Conservation (phyloP, 305 asterid species). For the Salvia sclarea region DNA sequence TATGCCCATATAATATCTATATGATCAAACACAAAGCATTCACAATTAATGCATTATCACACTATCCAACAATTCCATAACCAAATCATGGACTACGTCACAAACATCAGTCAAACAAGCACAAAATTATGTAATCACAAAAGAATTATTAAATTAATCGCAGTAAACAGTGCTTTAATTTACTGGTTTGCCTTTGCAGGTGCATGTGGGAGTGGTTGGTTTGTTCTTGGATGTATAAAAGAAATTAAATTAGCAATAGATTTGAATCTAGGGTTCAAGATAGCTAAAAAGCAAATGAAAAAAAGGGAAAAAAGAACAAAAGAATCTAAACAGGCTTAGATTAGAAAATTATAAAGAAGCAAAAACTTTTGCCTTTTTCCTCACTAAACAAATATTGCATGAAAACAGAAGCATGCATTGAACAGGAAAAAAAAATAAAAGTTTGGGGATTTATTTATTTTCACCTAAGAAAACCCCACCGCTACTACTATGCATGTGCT, state of each 20-base stretch:
- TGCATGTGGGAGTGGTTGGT: conserved; percentile 45
- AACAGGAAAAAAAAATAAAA: conserved; percentile 17
- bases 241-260: conserved; percentile 17
- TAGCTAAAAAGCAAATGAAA: conserved; percentile 29
- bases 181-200: conserved; percentile 35
- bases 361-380: conserved; percentile 34
- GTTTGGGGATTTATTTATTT: conserved; percentile 8
- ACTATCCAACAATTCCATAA: conserved; percentile 14
- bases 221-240: conserved; percentile 23
- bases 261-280: conserved; percentile 37
- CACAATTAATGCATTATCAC: conserved; percentile 18
- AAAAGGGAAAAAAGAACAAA: conserved; percentile 18
- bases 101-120: conserved; percentile 37
- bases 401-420: conserved; percentile 43
- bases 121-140: background rate
- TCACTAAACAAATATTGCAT: conserved; percentile 16
- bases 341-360: conserved; percentile 33
- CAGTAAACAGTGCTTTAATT: conserved; percentile 23
- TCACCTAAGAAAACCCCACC: conserved; percentile 43
- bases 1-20: background rate
- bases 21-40: conserved; percentile 5
- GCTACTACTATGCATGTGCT: conserved; percentile 45
- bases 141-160: conserved; percentile 20
- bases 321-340: conserved; percentile 45
- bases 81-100: conserved; percentile 14